phyloP scores from a whole-genome alignment of 345 rosid genomes.

The Turnera subulata region DNA sequence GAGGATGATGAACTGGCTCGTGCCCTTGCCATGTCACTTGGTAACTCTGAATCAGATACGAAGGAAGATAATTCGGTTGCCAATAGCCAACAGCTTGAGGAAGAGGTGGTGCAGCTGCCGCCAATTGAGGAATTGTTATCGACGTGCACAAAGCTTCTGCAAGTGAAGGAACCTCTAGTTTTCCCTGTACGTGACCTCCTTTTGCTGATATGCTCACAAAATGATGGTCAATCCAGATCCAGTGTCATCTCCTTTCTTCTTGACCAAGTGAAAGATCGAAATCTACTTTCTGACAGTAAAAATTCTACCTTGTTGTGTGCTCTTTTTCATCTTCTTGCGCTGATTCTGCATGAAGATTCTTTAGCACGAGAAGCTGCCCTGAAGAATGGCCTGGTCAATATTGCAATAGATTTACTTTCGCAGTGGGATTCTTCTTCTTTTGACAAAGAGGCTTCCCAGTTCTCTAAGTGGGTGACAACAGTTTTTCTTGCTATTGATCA shows the following conservation, averaged over 20 bases:
- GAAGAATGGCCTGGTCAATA: conserved; percentile 67
- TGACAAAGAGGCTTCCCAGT: conserved; percentile 44
- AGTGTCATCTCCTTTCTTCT: conserved; percentile 70
- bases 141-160: conserved; percentile 80
- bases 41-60: conserved; percentile 77
- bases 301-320: conserved; percentile 52
- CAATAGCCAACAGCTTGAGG: conserved; percentile 47
- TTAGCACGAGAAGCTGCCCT: conserved; percentile 80
- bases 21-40: conserved; percentile 94
- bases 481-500: conserved; percentile 93
- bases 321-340: conserved; percentile 85
- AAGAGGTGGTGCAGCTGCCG: conserved; percentile 79
- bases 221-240: conserved; percentile 80
- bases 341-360: conserved; percentile 82
- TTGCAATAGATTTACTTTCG: conserved; percentile 64
- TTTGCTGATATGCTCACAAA: conserved; percentile 75
- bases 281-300: conserved; percentile 47
- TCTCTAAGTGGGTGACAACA: conserved; percentile 91
- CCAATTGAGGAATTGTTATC: conserved; percentile 82
- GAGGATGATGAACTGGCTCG: conserved; percentile 99
- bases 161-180: conserved; percentile 82
- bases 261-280: conserved; percentile 56
- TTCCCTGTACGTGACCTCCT: conserved; percentile 91
- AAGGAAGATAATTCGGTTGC: conserved; percentile 57
- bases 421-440: conserved; percentile 63